Conservation (phyloP, 495 filamentous ascomycete species). For the Copromyces sp. region DNA sequence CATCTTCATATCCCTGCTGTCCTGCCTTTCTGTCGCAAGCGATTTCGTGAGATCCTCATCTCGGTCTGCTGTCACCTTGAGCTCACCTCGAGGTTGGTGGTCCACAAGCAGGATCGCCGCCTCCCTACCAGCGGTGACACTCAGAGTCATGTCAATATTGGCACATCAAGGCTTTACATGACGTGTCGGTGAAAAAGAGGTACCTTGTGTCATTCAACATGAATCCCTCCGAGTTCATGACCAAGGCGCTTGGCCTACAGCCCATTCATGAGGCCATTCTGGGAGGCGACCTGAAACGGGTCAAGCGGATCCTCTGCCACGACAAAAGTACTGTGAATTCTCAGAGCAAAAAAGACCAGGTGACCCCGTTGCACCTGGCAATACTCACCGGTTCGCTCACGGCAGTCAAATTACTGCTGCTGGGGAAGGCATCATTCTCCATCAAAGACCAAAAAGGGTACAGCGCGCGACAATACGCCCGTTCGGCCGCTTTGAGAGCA, state of each 20-base stretch:
- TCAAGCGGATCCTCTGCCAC: not conserved
- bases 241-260: not conserved
- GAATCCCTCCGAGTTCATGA: not conserved
- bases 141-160: not conserved
- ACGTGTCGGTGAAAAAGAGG: too few relatives aligned
- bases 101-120: not conserved
- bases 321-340: not conserved
- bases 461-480: not conserved
- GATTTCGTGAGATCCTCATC: not conserved
- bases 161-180: not conserved
- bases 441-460: not conserved
- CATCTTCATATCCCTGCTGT: not conserved
- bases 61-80: not conserved
- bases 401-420: not conserved
- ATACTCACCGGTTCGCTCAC: not conserved
- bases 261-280: not conserved
- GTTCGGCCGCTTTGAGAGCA: not conserved
- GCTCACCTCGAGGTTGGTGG: not conserved
- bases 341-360: not conserved
- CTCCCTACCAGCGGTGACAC: not conserved
- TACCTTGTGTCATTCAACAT: not conserved
- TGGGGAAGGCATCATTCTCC: not conserved
- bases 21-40: rapidly evolving
- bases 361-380: not conserved
- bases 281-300: not conserved